Evolutionary conservation across 805 yeast genomes (phyloP), one percentile per base, ranked within the genome.

Genomic region (Yarrowia divulgata): DNA sequence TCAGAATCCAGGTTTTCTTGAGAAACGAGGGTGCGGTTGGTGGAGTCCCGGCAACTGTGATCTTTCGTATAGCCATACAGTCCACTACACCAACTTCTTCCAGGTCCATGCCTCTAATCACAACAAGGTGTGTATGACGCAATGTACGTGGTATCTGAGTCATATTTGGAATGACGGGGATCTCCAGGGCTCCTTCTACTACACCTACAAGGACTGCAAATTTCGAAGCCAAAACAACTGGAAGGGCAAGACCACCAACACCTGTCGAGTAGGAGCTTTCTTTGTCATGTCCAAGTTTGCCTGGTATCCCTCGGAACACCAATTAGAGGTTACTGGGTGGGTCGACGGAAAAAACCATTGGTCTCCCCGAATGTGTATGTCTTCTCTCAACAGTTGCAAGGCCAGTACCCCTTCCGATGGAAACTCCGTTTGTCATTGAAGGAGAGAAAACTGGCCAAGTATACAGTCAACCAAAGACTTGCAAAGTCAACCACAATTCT

Each of bases 111-210:
- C 43, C 14, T 43, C 58, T 43, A 52, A 52, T 23, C 58, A 52
- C 32, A 42, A 35, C n/a, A n/a, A n/a, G 32, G 58, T 52, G 40
- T 52, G 58, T 52, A 32, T 52, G 12, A 43, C 43, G 6, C 18
- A 35, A 8, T 52, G 58, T 13, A 52, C 58, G 5, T 42, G 37
- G 43, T 52, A 52, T 14, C 32, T 52, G 32, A 12, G n/a, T 1
- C 58, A 52, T 12, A 52, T 52, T 13, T 52, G 58, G 58, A 35
- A 52, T 32, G 58, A 52, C 23, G 58, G 58, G 9, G 32, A 18
- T n/a, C 58, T 52, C 9, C 58, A 52, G 58, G 58, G 58, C 29
- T 35, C 58, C 12, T 52, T 52, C n/a, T 52, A 52, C 58, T 52
- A 52, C 58, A 52, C 58, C 3, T 52, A 52, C 14, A 52, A 52